phyloP scores from a whole-genome alignment of 2,329 filamentous ascomycete species.

The Rhynchosporium graminicola region DNA sequence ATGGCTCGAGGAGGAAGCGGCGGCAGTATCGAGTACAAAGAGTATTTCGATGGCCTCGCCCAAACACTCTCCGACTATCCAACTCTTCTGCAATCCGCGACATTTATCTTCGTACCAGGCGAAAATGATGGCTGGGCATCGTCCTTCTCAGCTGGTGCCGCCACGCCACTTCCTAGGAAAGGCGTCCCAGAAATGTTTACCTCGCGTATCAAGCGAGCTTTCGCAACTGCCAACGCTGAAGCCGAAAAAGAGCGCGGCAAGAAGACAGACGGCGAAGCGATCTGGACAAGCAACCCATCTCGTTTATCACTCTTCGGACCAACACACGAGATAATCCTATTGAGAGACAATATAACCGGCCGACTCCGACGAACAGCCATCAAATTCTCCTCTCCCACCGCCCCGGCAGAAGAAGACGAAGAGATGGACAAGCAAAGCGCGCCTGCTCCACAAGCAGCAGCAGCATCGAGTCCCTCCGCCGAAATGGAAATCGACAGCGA shows the following conservation, averaged over 20 bases:
- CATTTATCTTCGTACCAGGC: slow-evolving; percentile 90
- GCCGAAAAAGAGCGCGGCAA: slow-evolving; percentile 51
- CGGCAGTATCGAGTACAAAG: slow-evolving; percentile 94
- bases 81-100: slow-evolving; percentile 72
- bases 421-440: slow-evolving; percentile 34
- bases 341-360: slow-evolving; percentile 82
- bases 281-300: slow-evolving; percentile 89
- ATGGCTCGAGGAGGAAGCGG: slow-evolving; percentile 69
- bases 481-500: slow-evolving; percentile 50
- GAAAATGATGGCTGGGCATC: slow-evolving; percentile 98
- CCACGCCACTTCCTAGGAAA: slow-evolving; percentile 68
- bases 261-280: slow-evolving; percentile 65
- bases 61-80: slow-evolving; percentile 82
- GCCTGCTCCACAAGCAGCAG: slow-evolving; percentile 16
- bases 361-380: slow-evolving; percentile 77
- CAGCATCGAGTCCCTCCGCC: slow-evolving; percentile 9
- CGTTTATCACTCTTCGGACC: slow-evolving; percentile 84
- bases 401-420: slow-evolving; percentile 37
- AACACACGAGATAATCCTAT: slow-evolving; percentile 81
- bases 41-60: slow-evolving; percentile 88
- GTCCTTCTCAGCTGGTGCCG: slow-evolving; percentile 75
- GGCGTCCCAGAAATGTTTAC: slow-evolving; percentile 87
- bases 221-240: slow-evolving; percentile 76
- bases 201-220: slow-evolving; percentile 77
- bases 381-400: slow-evolving; percentile 57